Percentiles rank a stretch among this genome's conserved stretches.
Conservation (phyloP, 768 basidiomycete species). For the Agrocybe pediades region DNA sequence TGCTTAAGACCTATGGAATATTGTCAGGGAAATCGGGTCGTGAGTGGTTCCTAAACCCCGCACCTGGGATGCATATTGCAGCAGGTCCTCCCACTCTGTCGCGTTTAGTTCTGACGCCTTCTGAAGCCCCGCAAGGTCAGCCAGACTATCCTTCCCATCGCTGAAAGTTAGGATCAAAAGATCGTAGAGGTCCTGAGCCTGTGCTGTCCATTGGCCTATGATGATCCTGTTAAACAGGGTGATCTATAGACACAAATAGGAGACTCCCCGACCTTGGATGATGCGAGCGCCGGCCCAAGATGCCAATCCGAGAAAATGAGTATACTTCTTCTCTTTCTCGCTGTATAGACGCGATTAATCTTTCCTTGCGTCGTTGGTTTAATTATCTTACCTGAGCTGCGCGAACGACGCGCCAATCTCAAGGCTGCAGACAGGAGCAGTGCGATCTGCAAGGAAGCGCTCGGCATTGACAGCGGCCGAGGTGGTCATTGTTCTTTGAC, state of each 20-base stretch:
- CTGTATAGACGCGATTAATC: too few relatives aligned
- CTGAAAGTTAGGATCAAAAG: conserved; percentile 72
- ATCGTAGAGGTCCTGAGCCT: conserved; percentile 69
- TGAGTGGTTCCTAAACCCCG: conserved; percentile 10
- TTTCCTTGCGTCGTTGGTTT: too few relatives aligned
- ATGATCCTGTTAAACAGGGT: neutral
- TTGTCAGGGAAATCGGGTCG: neutral
- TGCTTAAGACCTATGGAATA: conserved; percentile 52
- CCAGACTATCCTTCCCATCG: conserved; percentile 50
- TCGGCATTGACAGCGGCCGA: conserved; percentile 42
- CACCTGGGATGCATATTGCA: conserved; percentile 79
- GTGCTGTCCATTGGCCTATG: conserved; percentile 74
- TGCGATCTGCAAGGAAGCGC: conserved; percentile 74
- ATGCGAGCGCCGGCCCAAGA: conserved; percentile 86
- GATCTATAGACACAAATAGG: neutral
- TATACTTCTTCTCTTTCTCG: conserved; percentile 75
- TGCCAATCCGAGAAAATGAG: conserved; percentile 69
- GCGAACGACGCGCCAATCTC: conserved; percentile 68
- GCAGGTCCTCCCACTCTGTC: conserved; percentile 67
- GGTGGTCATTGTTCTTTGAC: conserved; percentile 27
- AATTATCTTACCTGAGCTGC: too few relatives aligned
- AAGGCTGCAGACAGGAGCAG: conserved; percentile 75
- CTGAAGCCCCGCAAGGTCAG: conserved; percentile 57
- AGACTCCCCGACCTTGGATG: conserved; percentile 52
- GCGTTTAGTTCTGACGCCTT: conserved; percentile 50